Percentiles rank a stretch among this genome's conserved stretches.
phyloP scores from a whole-genome alignment of 2,329 filamentous ascomycete genomes.

The Stromatinia cepivora region DNA sequence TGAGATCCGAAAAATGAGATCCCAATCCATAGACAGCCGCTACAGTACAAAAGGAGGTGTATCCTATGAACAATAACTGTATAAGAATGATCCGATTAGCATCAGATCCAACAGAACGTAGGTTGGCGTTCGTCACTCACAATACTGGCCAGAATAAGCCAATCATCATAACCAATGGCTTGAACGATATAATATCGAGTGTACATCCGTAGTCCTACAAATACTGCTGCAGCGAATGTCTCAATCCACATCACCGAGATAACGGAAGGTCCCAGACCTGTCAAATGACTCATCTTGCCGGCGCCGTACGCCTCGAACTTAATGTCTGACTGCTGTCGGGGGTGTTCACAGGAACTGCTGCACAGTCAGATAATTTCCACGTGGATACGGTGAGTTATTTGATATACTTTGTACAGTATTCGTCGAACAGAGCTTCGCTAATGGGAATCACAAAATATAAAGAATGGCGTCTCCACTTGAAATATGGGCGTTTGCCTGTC shows the following conservation, averaged over 20 bases:
- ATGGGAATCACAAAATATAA: not conserved
- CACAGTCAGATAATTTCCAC: not conserved
- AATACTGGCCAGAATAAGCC: constrained; percentile 14
- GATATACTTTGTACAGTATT: not conserved
- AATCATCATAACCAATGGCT: constrained; percentile 12
- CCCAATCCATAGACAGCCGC: constrained; percentile 6
- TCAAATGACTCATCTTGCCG: constrained; percentile 1
- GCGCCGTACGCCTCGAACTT: not conserved
- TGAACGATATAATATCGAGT: constrained; percentile 7
- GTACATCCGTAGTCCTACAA: constrained; percentile 15
- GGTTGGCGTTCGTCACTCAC: not conserved
- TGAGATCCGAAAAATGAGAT: not conserved
- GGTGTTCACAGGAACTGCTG: not conserved
- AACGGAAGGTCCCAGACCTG: constrained; percentile 9
- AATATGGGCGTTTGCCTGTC: not conserved
- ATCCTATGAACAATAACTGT: constrained; percentile 13
- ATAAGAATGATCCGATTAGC: not conserved
- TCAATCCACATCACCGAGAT: constrained; percentile 19
- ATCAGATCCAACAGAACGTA: not conserved
- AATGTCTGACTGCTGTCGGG: not conserved
- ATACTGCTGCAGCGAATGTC: not conserved
- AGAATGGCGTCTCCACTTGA: not conserved
- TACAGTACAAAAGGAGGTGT: constrained; percentile 5
- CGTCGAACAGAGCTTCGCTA: not conserved
- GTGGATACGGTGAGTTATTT: not conserved